Evolutionary conservation across 129 eudicot species (phyloP), one percentile per base, ranked within the genome.

Genomic region (Arctium lappa): DNA sequence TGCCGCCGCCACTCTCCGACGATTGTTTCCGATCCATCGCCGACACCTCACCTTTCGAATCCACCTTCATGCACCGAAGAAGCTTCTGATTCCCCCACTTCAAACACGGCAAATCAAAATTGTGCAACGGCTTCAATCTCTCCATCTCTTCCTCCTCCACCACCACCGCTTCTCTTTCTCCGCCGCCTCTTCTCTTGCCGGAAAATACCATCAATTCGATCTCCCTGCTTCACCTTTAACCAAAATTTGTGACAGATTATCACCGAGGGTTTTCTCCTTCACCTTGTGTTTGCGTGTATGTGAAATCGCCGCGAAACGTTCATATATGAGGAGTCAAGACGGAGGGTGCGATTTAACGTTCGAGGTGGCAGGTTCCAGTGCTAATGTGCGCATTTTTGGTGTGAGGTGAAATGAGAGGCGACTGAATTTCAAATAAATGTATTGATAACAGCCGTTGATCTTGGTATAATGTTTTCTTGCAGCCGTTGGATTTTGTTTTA

Each of bases 11-110:
- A 22, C 8, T 37, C 75, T 75, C 78, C 71, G 88, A 16, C 69
- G 81, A 71, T 63, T 69, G 33, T 32, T 75, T 84, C 53, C 89
- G 88, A 50, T 81, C 83, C 38, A 68, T 53, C 33, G 80, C 73
- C 22, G 85, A 46, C 76, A 73, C 78, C 16, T 74, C 86, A 40
- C 86, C 94, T 15, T 76, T 68, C 10, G 91, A 78, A 79, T 89
- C 79, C 60, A 80, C 88, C 84, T 85, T 92, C 92, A 87, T 87
- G 78, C 97, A 92, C 76, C 91, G 80, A 77, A 92, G 75, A n/a
- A 83, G 66, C 81, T 81, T 88, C 85, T 91, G 94, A 39, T 85
- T 90, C 12, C 97, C 97, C 97, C 97, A 92, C 85, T 86, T 89
- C 81, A 92, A 80, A 31, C 87, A 76, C 44, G 94, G 91, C 86